Base-by-base conservation (phyloP, 2,329 filamentous ascomycete species). In the Rhinocladiella similis region DNA sequence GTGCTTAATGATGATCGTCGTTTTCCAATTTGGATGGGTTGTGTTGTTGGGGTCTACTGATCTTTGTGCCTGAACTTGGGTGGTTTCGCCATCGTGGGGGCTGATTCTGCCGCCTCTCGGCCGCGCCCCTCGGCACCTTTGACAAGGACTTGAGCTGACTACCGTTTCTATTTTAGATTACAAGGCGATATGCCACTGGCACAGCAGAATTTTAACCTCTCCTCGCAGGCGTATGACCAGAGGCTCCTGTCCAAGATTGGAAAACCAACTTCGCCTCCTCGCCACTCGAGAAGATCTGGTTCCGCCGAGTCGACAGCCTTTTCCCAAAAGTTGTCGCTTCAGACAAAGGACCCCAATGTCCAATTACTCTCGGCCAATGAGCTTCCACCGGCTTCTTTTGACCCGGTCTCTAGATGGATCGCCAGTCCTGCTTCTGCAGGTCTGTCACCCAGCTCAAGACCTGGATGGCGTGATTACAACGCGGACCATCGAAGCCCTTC, bases 201-300 rank as follows among this genome's bases (percentile, higher is more conserved):
- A 46, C 77, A 81, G 61, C 75, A 79, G 59, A 79, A 81, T 46
- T 77, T 84, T 39, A 78, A 83, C 62, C 78, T 76, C 54, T 84
- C 82, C 2, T 84, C 82, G 20, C 80, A 85, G 65, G 81, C 79
- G 29, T 86, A 86, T 69, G 83, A 86, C 65, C 81, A 85, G 67
- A 80, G 83, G 59, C 71, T 86, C 12, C 70, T 86, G 22, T 83
- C 82, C 47, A 84, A 83, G 63, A 85, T 86, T 56, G 83, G 83
- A 29, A 83, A 83, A 46, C 78, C 81, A 5, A 80, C 80, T 54
- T 83, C 82, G 6, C 79, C 80, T 22, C 79, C 80, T 16, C 74
- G 80, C 48, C 73, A 68, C 51, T 35, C 43, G 7, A 46, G 72
- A 65, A 70, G 59, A 66, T 67, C 33, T 50, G 64, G 57, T 56